These are phyloP conservation scores for Aspergillus novofumigatus DNA, from an alignment of 2,329 filamentous ascomycete species.

Conservation along the genomic window DNA sequence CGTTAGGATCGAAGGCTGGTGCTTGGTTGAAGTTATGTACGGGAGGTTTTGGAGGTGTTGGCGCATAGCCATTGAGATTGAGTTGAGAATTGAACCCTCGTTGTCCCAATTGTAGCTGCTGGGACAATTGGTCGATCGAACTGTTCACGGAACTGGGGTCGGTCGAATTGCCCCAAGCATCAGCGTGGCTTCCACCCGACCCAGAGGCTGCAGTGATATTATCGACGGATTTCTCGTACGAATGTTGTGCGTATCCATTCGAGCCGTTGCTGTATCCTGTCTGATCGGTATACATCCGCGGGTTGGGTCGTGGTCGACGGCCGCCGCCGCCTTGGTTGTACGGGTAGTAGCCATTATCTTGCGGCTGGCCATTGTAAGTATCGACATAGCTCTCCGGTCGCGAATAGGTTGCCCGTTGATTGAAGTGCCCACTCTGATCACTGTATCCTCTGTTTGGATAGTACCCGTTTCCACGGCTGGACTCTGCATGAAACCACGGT, in stretches of 20 bases:
- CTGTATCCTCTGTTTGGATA: slow-evolving; percentile 27
- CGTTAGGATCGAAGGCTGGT: slow-evolving; percentile 19
- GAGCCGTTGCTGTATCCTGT: slow-evolving; percentile 31
- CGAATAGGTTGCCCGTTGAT: slow-evolving; percentile 32
- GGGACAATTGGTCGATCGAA: slow-evolving; percentile 70
- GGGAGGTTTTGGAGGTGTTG: background rate
- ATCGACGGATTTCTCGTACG: slow-evolving; percentile 77
- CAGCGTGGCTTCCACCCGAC: slow-evolving; percentile 65
- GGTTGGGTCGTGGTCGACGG: slow-evolving; percentile 41
- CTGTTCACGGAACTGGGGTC: slow-evolving; percentile 94
- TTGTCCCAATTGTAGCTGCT: slow-evolving; percentile 57
- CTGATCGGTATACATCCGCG: slow-evolving; percentile 34
- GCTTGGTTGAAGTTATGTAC: slow-evolving; percentile 3
- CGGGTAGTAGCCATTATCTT: background rate
- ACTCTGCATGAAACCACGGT: slow-evolving; percentile 12
- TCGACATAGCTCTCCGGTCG: slow-evolving; percentile 46
- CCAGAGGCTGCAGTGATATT: slow-evolving; percentile 68
- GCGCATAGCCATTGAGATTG: slow-evolving; percentile 30
- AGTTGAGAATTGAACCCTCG: slow-evolving; percentile 45
- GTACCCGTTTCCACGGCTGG: slow-evolving; percentile 21
- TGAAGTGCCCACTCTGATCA: slow-evolving; percentile 31
- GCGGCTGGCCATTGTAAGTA: slow-evolving; percentile 16
- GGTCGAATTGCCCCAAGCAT: slow-evolving; percentile 74
- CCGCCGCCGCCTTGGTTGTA: slow-evolving; percentile 21
- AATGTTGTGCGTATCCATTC: slow-evolving; percentile 36